Base-by-base conservation (phyloP, 2,329 filamentous ascomycete genomes). In the Septoria petroselini region DNA sequence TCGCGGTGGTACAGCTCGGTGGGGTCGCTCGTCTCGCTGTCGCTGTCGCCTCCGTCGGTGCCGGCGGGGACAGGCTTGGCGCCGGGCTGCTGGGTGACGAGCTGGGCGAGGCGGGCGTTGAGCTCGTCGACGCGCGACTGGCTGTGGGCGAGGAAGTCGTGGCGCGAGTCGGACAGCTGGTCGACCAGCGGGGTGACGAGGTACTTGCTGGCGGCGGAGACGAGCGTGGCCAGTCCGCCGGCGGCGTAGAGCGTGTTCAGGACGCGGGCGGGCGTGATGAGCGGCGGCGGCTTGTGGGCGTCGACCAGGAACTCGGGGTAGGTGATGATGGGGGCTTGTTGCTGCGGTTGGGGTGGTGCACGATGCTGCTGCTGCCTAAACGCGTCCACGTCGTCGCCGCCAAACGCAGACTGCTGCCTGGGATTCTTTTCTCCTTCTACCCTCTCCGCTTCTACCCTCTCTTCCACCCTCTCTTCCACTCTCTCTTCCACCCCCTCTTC, bases 1-100 rank as follows among this genome's bases (percentile, higher is more conserved):
- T 93, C 88, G 38, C 86, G 81, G 67, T 91, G 86, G 70, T 88
- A 93, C 54, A 91, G 79, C 68, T 91, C 87, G 1, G 84, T 83
- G 1, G 88, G 87, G 57, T 84, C 81, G 9, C 78, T 81, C 60
- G 70, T 71, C 12, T 72, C 59, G 35, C 75, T 77, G 17, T 77
- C 76, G 11, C 61, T 62, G 35, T 80, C 76, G 14, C 73, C 72
- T n/a, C 68, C 61, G n/a, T n/a, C 31, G 71, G 68, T 12, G 66
- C 65, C 1, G 67, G 57, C 64, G 45, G 50, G 53, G 51, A n/a
- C 53, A 50, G 19, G 46, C 35, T 49, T 59, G 19, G 57, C 14
- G 30, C 61, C 55, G 17, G 60, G 55, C 27, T 64, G 37, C 39
- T 60, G 59, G 56, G 58, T 57, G 17, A 65, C 60, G 19, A 62